Evolutionary conservation across 345 rosid species (phyloP).

Genomic region (Populus tremula): DNA sequence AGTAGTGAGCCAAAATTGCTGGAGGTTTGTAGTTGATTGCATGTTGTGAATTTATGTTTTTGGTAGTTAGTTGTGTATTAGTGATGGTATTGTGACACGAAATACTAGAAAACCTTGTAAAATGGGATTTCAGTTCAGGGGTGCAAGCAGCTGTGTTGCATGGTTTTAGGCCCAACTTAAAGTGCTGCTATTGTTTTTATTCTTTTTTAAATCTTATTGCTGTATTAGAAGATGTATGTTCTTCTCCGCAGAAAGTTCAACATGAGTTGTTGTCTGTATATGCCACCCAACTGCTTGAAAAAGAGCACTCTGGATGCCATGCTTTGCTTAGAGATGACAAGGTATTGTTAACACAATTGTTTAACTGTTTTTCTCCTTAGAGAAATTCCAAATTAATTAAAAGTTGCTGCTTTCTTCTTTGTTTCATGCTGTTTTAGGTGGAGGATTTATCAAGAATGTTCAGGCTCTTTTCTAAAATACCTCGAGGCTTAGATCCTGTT

Average conservation of each 20-base stretch:
- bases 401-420: background rate
- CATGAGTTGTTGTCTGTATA: constrained; percentile 32
- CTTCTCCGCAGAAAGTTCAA: constrained; percentile 31
- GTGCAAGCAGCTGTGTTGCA: background rate
- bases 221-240: background rate
- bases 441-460: constrained; percentile 43
- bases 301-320: constrained; percentile 40
- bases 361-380: background rate
- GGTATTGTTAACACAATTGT: constrained; percentile 8
- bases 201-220: background rate
- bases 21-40: constrained; percentile 25
- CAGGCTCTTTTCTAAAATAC: constrained; percentile 32
- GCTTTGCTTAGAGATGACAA: constrained; percentile 40
- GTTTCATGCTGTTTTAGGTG: constrained; percentile 21
- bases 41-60: background rate
- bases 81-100: background rate
- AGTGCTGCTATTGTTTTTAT: background rate
- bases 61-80: background rate
- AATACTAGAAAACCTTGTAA: background rate
- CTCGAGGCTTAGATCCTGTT: constrained; percentile 38
- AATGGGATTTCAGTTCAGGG: background rate
- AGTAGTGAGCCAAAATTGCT: constrained; percentile 40
- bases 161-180: background rate
- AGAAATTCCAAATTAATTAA: background rate
- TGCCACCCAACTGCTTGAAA: constrained; percentile 39